Base-by-base conservation (phyloP, 306 rosid genomes). In the Inga laurina region DNA sequence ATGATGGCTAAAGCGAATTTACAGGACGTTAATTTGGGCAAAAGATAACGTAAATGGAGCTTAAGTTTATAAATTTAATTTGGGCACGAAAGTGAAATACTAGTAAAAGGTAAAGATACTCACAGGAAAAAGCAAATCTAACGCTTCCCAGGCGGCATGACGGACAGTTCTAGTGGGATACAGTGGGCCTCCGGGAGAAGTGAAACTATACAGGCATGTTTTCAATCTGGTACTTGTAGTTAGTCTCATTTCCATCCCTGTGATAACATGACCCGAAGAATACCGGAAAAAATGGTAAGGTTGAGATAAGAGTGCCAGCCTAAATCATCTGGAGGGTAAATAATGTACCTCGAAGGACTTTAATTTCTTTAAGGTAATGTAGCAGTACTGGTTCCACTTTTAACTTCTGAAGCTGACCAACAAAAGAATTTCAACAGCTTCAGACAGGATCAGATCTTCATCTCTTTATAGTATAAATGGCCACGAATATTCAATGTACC, bases 61-160 rank as follows among this genome's bases (percentile, higher is more conserved):
- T 11, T 27, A 43, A 74, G 30, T 78, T 65, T 72, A 12, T 73
- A 59, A 46, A 71, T 71, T 59, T 72, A n/a, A 30, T n/a, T 10
- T 4, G 35, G 48, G 44, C 37, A 56, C 32, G 27, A 66, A 13
- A 39, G 10, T 7, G 49, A 39, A 19, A 44, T 57, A 5, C 43
- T 5, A 39, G 43, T 22, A 52, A 51, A 30, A 64, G 4, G 14
- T 30, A 64, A 15, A 74, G 70, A 13, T 43, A 89, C 98, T 88
- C 82, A 94, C 99, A 11, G 98, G 98, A 74, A 92, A 97, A 54
- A 97, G 94, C 7, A 90, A 87, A 91, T 97, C 99, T 54, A 97
- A 80, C 48, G 98, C 92, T 78, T 90, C 97, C 99, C 99, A 94
- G 48, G 99, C 99, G 79, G 99, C 99, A 90, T 97, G 99, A 12